phyloP scores from a whole-genome alignment of 2,329 filamentous ascomycete genomes.

The Calonectria henricotiae region DNA sequence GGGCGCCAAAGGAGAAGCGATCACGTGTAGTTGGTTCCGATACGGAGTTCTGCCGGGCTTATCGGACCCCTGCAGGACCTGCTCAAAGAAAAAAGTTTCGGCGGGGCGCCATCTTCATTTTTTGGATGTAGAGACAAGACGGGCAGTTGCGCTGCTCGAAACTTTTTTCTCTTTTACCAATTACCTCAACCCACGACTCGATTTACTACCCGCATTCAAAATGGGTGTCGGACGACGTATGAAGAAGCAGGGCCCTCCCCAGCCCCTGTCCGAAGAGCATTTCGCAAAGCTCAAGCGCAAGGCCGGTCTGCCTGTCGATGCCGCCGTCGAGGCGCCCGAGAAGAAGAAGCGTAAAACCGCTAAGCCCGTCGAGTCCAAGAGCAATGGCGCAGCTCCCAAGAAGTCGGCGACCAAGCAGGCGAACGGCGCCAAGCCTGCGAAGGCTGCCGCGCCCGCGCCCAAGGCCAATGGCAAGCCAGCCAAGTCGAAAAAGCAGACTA shows the following conservation, averaged over 20 bases:
- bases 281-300: slow-evolving; percentile 90
- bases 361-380: slow-evolving; percentile 56
- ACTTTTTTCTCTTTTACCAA: slow-evolving; percentile 34
- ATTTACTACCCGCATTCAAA: slow-evolving; percentile 56
- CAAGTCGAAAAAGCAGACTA: slow-evolving; percentile 57
- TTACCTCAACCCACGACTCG: slow-evolving; percentile 25
- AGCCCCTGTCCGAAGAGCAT: slow-evolving; percentile 85
- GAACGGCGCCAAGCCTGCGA: slow-evolving; percentile 58
- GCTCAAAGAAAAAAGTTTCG: slow-evolving; percentile 59
- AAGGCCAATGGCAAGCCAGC: slow-evolving; percentile 47
- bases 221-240: slow-evolving; percentile 95
- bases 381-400: slow-evolving; percentile 50
- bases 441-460: slow-evolving; percentile 47
- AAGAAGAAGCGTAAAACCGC: slow-evolving; percentile 71
- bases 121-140: slow-evolving; percentile 43
- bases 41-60: slow-evolving; percentile 57
- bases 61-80: slow-evolving; percentile 53
- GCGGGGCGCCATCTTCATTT: slow-evolving; percentile 55
- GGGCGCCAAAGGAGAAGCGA: slow-evolving; percentile 16
- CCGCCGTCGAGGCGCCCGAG: slow-evolving; percentile 72
- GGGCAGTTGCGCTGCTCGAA: slow-evolving; percentile 41
- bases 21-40: slow-evolving; percentile 51
- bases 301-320: slow-evolving; percentile 77
- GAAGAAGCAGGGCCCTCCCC: slow-evolving; percentile 94
- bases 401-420: slow-evolving; percentile 54